These are phyloP conservation scores for Scedosporium aurantiacum DNA, from an alignment of 2,329 filamentous ascomycete species.

Conservation along the genomic window DNA sequence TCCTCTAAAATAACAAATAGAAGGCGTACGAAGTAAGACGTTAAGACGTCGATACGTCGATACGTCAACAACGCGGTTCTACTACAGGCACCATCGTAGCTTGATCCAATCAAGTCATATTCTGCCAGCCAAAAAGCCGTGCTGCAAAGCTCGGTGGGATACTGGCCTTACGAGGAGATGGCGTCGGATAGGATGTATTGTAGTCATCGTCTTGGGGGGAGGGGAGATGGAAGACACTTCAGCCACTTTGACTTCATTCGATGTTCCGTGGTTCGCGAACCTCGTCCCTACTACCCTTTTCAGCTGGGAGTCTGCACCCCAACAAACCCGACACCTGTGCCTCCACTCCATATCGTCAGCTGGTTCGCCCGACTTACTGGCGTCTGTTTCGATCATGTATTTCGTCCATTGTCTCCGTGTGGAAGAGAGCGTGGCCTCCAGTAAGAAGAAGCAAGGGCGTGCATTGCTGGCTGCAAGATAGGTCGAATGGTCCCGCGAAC, in stretches of 20 bases:
- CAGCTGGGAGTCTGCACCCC: not conserved
- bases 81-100: not conserved
- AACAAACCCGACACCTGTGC: not conserved
- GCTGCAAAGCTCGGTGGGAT: not conserved
- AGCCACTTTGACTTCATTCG: not conserved
- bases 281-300: not conserved
- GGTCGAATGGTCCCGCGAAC: too few relatives aligned
- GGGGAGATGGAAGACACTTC: not conserved
- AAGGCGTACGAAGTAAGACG: too few relatives aligned
- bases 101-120: not conserved
- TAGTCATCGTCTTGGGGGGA: not conserved
- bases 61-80: not conserved
- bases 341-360: not conserved
- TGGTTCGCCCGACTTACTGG: not conserved
- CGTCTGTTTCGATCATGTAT: too few relatives aligned
- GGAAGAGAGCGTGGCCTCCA: too few relatives aligned
- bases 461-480: too few relatives aligned
- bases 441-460: too few relatives aligned
- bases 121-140: not conserved
- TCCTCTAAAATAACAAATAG: not conserved
- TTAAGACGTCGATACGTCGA: too few relatives aligned
- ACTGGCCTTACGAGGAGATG: not conserved
- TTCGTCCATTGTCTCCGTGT: too few relatives aligned
- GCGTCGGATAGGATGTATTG: not conserved
- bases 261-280: not conserved